Conservation (phyloP, 2,329 filamentous ascomycete species). For the Calonectria leucothoes region DNA sequence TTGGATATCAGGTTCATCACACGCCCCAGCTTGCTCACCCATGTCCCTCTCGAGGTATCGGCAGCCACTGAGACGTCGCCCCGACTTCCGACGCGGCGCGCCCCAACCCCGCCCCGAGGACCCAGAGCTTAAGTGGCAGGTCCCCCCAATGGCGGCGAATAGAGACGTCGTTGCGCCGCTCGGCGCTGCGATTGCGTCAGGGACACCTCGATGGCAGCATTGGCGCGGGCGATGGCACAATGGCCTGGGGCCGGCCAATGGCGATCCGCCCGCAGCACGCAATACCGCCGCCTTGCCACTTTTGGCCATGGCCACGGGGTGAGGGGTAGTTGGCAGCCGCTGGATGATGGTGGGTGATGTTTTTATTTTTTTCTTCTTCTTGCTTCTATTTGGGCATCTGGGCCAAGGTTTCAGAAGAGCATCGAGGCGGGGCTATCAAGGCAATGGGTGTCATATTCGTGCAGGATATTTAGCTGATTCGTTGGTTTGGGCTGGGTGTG, state of each 20-base stretch:
- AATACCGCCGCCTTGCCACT: slow-evolving; percentile 40
- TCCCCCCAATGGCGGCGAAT: neutral
- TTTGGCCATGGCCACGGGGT: slow-evolving; percentile 29
- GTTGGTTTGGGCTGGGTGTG: neutral
- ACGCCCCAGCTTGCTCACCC: neutral
- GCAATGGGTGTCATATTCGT: neutral
- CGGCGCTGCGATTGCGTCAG: slow-evolving; percentile 38
- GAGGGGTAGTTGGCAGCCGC: slow-evolving; percentile 31
- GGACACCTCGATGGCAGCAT: slow-evolving; percentile 41
- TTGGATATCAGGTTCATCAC: neutral
- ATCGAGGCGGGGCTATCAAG: neutral
- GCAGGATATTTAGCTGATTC: neutral
- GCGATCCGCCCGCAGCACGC: slow-evolving; percentile 35
- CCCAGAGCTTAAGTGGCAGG: slow-evolving; percentile 5
- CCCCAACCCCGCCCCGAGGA: slow-evolving; percentile 18
- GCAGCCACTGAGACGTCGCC: slow-evolving; percentile 15
- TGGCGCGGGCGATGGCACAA: slow-evolving; percentile 39
- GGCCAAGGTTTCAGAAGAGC: neutral
- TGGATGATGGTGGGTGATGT: neutral
- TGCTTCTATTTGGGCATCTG: neutral
- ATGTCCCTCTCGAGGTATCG: neutral
- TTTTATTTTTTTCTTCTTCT: neutral
- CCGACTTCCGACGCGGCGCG: slow-evolving; percentile 26
- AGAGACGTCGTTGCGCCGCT: slow-evolving; percentile 2
- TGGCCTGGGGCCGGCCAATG: slow-evolving; percentile 31